A percentile compares a stretch with the other conserved stretches of the same genome.
These are phyloP conservation scores for Immersiporthe knoxdaviesiana DNA, from an alignment of 2,329 filamentous ascomycete species.

Conservation along the genomic window DNA sequence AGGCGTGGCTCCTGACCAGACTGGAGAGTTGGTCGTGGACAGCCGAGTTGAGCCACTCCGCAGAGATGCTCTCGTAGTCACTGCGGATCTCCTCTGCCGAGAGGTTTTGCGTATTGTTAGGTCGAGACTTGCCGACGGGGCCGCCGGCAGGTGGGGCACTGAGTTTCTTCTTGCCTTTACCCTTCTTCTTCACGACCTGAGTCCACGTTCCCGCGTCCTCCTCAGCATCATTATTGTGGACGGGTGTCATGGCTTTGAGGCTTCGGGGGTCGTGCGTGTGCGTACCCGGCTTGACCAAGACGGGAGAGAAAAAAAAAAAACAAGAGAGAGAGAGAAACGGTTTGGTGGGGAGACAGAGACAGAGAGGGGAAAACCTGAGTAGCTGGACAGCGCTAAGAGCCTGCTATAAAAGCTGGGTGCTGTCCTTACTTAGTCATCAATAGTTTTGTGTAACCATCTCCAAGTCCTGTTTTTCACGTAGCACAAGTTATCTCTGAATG, in stretches of 20 bases:
- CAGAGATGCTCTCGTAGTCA: constrained; percentile 33
- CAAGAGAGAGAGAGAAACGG: no score
- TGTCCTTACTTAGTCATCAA: neutral
- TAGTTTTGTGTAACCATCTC: neutral
- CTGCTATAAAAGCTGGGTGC: neutral
- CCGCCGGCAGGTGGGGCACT: constrained; percentile 15
- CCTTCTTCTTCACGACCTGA: constrained; percentile 24
- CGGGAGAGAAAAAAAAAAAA: neutral
- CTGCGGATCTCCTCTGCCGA: constrained; percentile 26
- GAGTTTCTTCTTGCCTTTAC: constrained; percentile 22
- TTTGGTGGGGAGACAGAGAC: neutral
- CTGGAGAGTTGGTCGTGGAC: constrained; percentile 40
- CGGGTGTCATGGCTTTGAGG: constrained; percentile 6
- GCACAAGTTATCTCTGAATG: no score
- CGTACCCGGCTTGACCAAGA: neutral
- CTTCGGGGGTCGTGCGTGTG: neutral
- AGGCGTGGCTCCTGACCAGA: constrained; percentile 38
- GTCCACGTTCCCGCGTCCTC: constrained; percentile 18
- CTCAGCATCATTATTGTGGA: neutral
- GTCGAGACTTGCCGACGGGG: constrained; percentile 23
- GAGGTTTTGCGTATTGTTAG: constrained; percentile 21
- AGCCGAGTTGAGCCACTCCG: constrained; percentile 35
- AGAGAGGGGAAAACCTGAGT: neutral
- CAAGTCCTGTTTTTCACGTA: neutral
- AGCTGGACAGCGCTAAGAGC: neutral